Evolutionary conservation across 1,284 basidiomycete species (phyloP), one percentile per base, ranked within the genome.

Genomic region (Trametes sp.): DNA sequence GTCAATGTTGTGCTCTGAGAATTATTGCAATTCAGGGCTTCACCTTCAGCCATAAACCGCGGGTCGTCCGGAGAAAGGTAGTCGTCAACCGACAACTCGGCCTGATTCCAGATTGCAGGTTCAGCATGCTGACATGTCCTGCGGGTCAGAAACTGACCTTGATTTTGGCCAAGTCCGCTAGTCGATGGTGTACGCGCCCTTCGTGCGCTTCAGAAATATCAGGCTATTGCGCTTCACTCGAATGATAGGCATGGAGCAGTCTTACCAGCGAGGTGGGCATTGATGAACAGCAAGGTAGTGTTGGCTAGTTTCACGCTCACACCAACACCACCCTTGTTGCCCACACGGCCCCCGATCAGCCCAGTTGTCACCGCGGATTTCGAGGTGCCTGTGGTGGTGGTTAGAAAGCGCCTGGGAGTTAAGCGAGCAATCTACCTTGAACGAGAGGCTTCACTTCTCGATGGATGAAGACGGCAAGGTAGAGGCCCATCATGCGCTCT

Each of bases 401-500:
- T 36, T 26, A 52, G n/a, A 50, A 2, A 36, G 14, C 14, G 8
- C 57, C 8, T 7, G 16, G 69, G 44, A 28, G 54, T 14, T 44
- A 4, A 2, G 19, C 24, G n/a, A 14, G 29, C n/a, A 29, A 41
- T 19, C 50, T 64, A 85, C 88, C 88, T 78, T 78, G 77, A 5
- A 93, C 84, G 23, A 89, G 78, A 52, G 81, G 80, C 42, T 80
- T 80, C 28, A 89, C 73, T 68, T 92, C 90, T 24, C 84, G 83
- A 71, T 93, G 87, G 38, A 92, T 81, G 68, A 89, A 93, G 3
- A 93, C 74, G 2, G 90, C 84, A 31, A 92, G 78, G 74, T 95
- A 95, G 50, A 95, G 85, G 1, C 94, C 94, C 91, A 96, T 93
- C 80, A 96, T 83, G 14, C 94, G 83, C 68, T 96, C 93, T 75